These are phyloP conservation scores for Chrysanthemum makinoi DNA, from an alignment of 129 eudicot genomes.

Conservation along the genomic window DNA sequence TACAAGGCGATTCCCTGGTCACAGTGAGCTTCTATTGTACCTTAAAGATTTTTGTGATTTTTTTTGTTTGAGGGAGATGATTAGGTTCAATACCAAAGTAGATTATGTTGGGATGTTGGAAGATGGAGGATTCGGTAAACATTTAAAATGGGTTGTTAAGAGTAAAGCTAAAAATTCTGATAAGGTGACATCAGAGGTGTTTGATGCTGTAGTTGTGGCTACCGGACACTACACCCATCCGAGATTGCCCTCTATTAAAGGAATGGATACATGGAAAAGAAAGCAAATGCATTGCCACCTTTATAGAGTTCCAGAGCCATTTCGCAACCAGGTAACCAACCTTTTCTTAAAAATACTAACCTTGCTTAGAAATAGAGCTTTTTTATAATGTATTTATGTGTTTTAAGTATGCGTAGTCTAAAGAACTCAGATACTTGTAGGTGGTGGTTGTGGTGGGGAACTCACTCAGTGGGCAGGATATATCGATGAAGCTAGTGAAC, in stretches of 20 bases:
- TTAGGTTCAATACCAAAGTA: slow-evolving; percentile 71
- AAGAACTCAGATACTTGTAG: slow-evolving; percentile 20
- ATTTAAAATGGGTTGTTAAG: slow-evolving; percentile 67
- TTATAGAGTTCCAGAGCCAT: slow-evolving; percentile 79
- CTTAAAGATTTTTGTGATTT: slow-evolving; percentile 62
- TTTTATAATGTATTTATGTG: too few species aligned
- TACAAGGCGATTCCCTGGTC: slow-evolving; percentile 81
- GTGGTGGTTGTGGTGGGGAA: slow-evolving; percentile 88
- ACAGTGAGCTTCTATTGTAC: slow-evolving; percentile 61
- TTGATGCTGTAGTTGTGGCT: slow-evolving; percentile 93
- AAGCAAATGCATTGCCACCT: slow-evolving; percentile 82
- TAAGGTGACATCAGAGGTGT: slow-evolving; percentile 59
- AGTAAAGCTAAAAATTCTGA: slow-evolving; percentile 45
- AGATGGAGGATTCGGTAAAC: slow-evolving; percentile 38
- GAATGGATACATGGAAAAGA: slow-evolving; percentile 78
- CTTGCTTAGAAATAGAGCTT: too few species aligned
- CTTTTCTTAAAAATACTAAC: too few species aligned
- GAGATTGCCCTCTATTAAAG: slow-evolving; percentile 73
- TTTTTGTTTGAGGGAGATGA: slow-evolving; percentile 74
- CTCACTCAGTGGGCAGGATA: slow-evolving; percentile 90
- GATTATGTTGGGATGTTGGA: slow-evolving; percentile 72
- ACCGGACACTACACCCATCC: slow-evolving; percentile 90
- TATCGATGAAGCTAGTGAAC: slow-evolving; percentile 75
- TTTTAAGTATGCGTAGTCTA: too few species aligned
- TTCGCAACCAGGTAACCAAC: slow-evolving; percentile 60